These are phyloP conservation scores for Tricholoma terreum DNA, from an alignment of 768 basidiomycete genomes.

Conservation along the genomic window DNA sequence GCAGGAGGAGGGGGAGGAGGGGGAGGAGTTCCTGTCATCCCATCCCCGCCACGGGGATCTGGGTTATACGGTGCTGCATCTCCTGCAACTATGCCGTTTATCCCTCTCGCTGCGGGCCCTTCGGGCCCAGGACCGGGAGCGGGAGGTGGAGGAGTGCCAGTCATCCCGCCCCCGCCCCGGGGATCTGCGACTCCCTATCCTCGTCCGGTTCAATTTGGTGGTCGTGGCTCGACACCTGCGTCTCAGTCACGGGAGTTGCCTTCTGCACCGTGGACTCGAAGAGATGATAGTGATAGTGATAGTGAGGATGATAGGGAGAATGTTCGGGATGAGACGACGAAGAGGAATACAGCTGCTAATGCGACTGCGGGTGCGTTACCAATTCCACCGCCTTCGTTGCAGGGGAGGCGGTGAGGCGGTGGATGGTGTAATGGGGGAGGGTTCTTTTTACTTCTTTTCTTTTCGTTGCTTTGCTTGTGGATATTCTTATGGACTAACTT, in stretches of 20 bases:
- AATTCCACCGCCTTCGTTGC: conserved; percentile 1
- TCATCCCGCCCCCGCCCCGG: background rate
- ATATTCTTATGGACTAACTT: background rate
- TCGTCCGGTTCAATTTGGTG: background rate
- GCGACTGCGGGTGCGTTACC: background rate
- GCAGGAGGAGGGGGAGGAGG: no score
- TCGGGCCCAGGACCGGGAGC: background rate
- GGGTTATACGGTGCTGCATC: background rate
- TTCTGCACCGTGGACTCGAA: background rate
- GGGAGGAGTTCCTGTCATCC: background rate
- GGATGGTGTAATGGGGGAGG: background rate
- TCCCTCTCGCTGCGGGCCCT: background rate
- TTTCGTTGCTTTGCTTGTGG: background rate
- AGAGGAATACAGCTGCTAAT: conserved; percentile 1
- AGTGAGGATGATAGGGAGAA: background rate
- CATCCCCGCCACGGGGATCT: background rate
- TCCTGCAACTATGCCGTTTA: background rate
- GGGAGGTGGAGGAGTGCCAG: background rate
- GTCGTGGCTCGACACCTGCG: background rate
- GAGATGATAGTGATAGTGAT: no score
- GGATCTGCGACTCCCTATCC: background rate
- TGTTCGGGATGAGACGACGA: background rate
- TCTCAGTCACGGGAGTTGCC: background rate
- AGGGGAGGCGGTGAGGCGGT: background rate
- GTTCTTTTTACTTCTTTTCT: background rate